These are phyloP conservation scores for Hortaea sp. DNA, from an alignment of 2,329 filamentous ascomycete genomes.

Conservation along the genomic window DNA sequence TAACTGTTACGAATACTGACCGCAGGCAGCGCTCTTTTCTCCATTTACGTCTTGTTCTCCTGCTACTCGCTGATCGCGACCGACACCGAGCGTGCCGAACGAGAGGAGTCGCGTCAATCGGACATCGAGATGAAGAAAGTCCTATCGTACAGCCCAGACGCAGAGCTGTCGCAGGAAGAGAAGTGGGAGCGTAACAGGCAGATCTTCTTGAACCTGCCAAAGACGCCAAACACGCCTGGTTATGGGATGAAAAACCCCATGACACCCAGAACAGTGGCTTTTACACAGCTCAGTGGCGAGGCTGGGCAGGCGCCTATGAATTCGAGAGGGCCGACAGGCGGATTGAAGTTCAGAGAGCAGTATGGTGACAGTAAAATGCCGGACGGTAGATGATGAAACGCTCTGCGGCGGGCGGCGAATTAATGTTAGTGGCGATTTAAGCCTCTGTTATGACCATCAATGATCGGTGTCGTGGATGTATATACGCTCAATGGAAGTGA, in stretches of 20 bases:
- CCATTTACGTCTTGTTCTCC: constrained; percentile 48
- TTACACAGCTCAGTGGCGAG: constrained; percentile 45
- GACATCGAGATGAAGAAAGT: constrained; percentile 43
- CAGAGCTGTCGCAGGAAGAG: constrained; percentile 34
- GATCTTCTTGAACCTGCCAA: constrained; percentile 26
- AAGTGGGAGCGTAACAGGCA: constrained; percentile 48
- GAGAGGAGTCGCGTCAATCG: constrained; percentile 16
- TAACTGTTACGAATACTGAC: constrained; percentile 3
- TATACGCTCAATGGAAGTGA: too few species aligned
- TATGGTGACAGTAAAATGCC: constrained; percentile 11
- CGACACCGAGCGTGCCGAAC: constrained; percentile 17
- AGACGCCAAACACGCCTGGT: constrained; percentile 38
- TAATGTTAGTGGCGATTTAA: too few species aligned
- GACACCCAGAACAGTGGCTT: constrained; percentile 58
- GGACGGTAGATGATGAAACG: constrained; percentile 10
- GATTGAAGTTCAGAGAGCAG: constrained; percentile 21
- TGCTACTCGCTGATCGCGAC: constrained; percentile 46
- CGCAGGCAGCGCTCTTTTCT: constrained; percentile 45
- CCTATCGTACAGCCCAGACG: constrained; percentile 32
- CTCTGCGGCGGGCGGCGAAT: too few species aligned
- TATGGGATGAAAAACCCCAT: constrained; percentile 30
- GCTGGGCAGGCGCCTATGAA: constrained; percentile 2
- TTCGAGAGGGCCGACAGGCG: background rate
- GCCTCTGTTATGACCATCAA: too few species aligned
- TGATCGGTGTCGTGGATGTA: too few species aligned